These are phyloP conservation scores for Vigna mungo DNA, from an alignment of 306 rosid species.

Conservation along the genomic window DNA sequence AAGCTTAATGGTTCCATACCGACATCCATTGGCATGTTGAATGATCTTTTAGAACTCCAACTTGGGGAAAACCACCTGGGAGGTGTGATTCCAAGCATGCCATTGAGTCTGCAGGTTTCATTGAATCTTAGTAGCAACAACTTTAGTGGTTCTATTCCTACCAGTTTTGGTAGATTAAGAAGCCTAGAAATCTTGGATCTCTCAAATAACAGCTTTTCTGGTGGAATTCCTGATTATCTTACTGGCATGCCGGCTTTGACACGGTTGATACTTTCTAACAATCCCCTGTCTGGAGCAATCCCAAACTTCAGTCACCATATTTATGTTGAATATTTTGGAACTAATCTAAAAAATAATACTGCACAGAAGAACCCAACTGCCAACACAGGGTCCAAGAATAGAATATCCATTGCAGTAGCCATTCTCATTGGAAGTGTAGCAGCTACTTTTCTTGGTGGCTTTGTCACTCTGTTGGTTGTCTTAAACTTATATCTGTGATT, in stretches of 20 bases:
- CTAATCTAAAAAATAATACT: background rate
- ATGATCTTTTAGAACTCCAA: constrained; percentile 63
- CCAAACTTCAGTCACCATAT: constrained; percentile 42
- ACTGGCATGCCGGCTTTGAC: constrained; percentile 51
- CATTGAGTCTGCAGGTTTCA: constrained; percentile 55
- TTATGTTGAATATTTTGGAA: constrained; percentile 44
- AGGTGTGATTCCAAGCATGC: constrained; percentile 74
- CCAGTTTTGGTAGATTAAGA: constrained; percentile 27
- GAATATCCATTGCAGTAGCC: constrained; percentile 42
- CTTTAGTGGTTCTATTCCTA: constrained; percentile 64
- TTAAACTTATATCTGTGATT: background rate
- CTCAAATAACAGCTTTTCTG: constrained; percentile 75
- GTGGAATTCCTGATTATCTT: constrained; percentile 56
- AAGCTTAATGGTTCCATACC: constrained; percentile 70
- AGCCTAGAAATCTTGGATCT: constrained; percentile 78
- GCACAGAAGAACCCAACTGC: background rate
- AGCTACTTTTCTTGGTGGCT: constrained; percentile 52
- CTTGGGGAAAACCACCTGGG: constrained; percentile 69
- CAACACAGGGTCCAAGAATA: constrained; percentile 36
- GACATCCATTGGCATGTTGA: constrained; percentile 35
- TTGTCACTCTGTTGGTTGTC: constrained; percentile 47
- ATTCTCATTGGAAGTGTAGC: constrained; percentile 60
- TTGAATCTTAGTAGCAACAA: constrained; percentile 81
- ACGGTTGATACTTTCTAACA: constrained; percentile 54
- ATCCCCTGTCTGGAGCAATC: constrained; percentile 53